Conservation (phyloP, 192 early-diverging fungal species). For the Gamsiella multidivaricata region DNA sequence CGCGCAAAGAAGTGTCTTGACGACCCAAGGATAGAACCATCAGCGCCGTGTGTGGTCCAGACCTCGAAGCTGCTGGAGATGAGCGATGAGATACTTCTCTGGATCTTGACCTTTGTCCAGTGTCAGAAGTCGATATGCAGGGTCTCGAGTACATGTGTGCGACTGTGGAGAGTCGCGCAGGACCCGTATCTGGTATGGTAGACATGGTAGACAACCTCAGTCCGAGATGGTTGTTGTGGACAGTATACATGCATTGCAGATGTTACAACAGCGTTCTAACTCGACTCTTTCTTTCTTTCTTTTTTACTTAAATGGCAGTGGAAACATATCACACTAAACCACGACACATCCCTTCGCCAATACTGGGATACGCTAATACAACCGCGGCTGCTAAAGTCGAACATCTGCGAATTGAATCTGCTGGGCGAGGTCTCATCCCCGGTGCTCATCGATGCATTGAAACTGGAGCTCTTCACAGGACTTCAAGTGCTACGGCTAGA, state of each 20-base stretch:
- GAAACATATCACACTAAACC: slow-evolving; percentile 19
- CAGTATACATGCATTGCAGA: too few relatives aligned
- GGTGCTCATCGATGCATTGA: slow-evolving; percentile 22
- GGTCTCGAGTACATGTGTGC: slow-evolving; percentile 23
- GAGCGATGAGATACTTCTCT: slow-evolving; percentile 33
- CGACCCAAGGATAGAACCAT: background rate
- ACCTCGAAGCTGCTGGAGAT: slow-evolving; percentile 12
- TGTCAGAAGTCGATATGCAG: slow-evolving; percentile 37
- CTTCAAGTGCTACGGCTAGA: slow-evolving; percentile 15
- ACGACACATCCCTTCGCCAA: slow-evolving; percentile 20
- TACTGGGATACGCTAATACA: slow-evolving; percentile 25
- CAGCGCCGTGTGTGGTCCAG: background rate
- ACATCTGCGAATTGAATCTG: slow-evolving; percentile 24
- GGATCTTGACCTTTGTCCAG: slow-evolving; percentile 30
- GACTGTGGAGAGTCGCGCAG: slow-evolving; percentile 33
- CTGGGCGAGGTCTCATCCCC: slow-evolving; percentile 27
- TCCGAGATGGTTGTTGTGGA: too few relatives aligned
- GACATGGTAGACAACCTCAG: background rate
- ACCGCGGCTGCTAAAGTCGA: slow-evolving; percentile 12
- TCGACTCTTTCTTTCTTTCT: background rate
- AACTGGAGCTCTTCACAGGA: slow-evolving; percentile 23
- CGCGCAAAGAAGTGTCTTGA: background rate
- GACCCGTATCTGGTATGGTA: slow-evolving; percentile 30
- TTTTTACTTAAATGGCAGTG: slow-evolving; percentile 15
- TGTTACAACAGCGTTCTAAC: too few relatives aligned